These are phyloP conservation scores for Fusarium sp. DNA, from an alignment of 2,329 filamentous ascomycete genomes.

Conservation along the genomic window DNA sequence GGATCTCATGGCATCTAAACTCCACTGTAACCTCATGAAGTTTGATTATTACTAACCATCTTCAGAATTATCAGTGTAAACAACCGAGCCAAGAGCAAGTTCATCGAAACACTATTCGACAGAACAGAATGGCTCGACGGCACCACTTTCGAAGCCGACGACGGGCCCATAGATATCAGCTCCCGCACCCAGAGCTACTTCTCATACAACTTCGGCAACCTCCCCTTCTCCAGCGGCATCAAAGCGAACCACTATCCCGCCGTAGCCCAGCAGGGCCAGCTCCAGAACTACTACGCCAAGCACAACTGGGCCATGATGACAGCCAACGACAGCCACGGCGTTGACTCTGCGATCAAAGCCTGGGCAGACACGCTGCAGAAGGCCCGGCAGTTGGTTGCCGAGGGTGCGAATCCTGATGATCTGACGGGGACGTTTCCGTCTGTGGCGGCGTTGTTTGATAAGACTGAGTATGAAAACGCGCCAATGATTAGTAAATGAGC, in stretches of 20 bases:
- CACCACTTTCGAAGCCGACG: neutral
- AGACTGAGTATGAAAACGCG: constrained; percentile 22
- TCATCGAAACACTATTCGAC: constrained; percentile 27
- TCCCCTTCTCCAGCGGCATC: constrained; percentile 32
- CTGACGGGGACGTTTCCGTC: constrained; percentile 20
- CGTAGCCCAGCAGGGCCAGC: constrained; percentile 12
- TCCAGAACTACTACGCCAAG: constrained; percentile 26
- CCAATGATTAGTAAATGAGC: constrained; percentile 34
- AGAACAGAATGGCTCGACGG: constrained; percentile 20
- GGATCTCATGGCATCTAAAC: too few species aligned
- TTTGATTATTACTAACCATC: neutral
- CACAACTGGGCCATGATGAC: constrained; percentile 36
- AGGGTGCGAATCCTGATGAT: constrained; percentile 14
- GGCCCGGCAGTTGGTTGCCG: constrained; percentile 16
- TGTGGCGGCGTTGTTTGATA: constrained; percentile 28
- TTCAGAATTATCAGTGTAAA: constrained; percentile 1
- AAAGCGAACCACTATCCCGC: constrained; percentile 35
- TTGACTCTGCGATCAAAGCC: constrained; percentile 22
- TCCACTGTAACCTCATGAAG: neutral
- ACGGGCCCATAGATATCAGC: constrained; percentile 3
- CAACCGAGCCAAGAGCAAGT: constrained; percentile 6
- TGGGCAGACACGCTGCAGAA: constrained; percentile 31
- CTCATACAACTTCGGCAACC: constrained; percentile 30
- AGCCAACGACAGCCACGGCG: constrained; percentile 18
- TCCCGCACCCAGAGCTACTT: constrained; percentile 6